Evolutionary conservation across 2,329 filamentous ascomycete species (phyloP), one percentile per base, ranked within the genome.

Genomic region (Xylaria sp.): DNA sequence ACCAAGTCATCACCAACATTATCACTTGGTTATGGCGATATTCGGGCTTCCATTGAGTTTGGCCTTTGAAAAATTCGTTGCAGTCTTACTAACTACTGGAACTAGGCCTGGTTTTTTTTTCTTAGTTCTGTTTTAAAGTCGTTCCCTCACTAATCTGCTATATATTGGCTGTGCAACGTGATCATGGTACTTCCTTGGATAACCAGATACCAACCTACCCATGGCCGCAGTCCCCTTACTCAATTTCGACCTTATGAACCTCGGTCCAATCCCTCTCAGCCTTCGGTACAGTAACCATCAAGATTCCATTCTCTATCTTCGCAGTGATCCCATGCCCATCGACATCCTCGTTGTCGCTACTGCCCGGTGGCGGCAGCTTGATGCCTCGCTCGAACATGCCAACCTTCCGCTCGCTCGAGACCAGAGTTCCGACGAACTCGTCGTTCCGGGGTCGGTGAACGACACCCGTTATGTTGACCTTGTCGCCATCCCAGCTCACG

Each of bases 251-350:
- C 78, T 86, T 86, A 75, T 83, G 84, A 67, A 90, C 83, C 74
- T 89, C 86, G 72, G 88, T 91, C 83, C 88, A 89, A 72, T 88
- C 88, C 78, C 84, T 87, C 76, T 91, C 88, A 8, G 87, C 75
- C 83, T 93, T 94, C 8, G 92, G 92, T 1, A 97, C 87, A n/a
- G 87, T 89, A n/a, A 97, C 84, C 41, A 90, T 83, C 72, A 97
- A 79, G 1, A 97, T 82, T 5, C 93, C 93, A 76, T 96, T 91
- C 78, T 93, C 91, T 80, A 97, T 85, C 81, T 89, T 93, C 2
- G 93, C 92, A 2, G 84, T 86, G 75, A 96, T 95, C 28, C 80
- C 83, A 57, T 90, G 85, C 1, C 84, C 86, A 73, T 94, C 90
- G 18, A 96, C 82, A 70, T 86, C 84, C 8, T 89, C 88, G 34